These are phyloP conservation scores for Coniochaeta sp. DNA, from an alignment of 2,329 filamentous ascomycete genomes.

Conservation along the genomic window DNA sequence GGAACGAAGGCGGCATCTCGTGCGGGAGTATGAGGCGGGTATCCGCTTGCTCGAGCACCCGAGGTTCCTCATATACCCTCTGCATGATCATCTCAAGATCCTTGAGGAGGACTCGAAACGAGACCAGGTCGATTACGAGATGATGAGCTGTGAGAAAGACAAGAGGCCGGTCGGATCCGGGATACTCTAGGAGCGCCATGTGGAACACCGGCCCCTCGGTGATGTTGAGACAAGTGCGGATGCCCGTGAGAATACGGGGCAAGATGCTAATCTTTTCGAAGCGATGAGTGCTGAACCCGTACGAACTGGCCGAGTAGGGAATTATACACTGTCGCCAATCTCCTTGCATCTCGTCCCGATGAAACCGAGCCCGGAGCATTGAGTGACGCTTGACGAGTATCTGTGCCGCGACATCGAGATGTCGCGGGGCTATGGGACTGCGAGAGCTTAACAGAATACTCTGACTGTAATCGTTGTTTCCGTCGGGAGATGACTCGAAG, in stretches of 20 bases:
- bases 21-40: not conserved
- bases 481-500: not conserved
- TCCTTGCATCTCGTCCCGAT: not conserved
- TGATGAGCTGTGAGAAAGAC: not conserved
- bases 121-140: not conserved
- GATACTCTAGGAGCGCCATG: not conserved
- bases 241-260: not conserved
- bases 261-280: not conserved
- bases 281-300: not conserved
- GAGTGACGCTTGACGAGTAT: not conserved
- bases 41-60: not conserved
- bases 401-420: not conserved
- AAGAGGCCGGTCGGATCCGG: not conserved
- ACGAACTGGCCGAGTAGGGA: not conserved
- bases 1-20: conserved; percentile 19
- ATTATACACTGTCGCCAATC: not conserved
- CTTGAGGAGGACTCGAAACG: not conserved
- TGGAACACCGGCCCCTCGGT: not conserved
- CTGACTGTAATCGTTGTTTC: not conserved
- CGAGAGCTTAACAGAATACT: not conserved
- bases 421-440: not conserved
- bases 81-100: not conserved
- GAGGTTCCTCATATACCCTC: not conserved
- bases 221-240: not conserved
- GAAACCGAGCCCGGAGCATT: not conserved